Conservation (phyloP, 2,329 filamentous ascomycete genomes). For the Paracoccidioides brasiliensis region DNA sequence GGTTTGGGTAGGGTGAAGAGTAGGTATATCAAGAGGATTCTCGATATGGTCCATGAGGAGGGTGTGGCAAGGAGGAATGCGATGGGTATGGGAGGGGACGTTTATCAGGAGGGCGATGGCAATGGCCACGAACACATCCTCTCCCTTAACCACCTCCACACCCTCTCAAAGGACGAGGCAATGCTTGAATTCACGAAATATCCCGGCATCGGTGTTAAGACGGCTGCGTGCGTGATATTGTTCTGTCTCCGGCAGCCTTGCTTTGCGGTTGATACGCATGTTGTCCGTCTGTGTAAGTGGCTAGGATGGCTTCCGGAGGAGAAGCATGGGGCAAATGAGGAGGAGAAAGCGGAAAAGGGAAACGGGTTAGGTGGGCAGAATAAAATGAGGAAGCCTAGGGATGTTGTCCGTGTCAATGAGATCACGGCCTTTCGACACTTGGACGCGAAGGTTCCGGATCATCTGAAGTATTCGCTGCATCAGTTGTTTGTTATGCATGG, state of each 20-base stretch:
- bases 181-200: conserved; percentile 46
- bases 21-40: conserved; percentile 57
- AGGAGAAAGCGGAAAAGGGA: conserved; percentile 14
- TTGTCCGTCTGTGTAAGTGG: conserved; percentile 50
- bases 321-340: conserved; percentile 8
- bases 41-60: conserved; percentile 58
- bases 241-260: conserved; percentile 51
- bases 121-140: conserved; percentile 47
- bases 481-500: conserved; percentile 50
- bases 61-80: conserved; percentile 46
- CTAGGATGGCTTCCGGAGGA: conserved; percentile 47
- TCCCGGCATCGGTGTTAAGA: conserved; percentile 54
- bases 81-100: conserved; percentile 31
- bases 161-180: conserved; percentile 42
- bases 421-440: conserved; percentile 45
- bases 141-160: conserved; percentile 50
- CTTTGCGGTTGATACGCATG: conserved; percentile 55
- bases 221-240: conserved; percentile 50
- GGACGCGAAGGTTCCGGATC: conserved; percentile 47
- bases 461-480: conserved; percentile 51
- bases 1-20: conserved; percentile 61
- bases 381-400: conserved; percentile 16
- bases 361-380: background rate
- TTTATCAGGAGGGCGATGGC: conserved; percentile 10
- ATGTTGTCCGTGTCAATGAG: conserved; percentile 29